phyloP scores from a whole-genome alignment of 164 flowering plant species.

The Saururus chinensis region DNA sequence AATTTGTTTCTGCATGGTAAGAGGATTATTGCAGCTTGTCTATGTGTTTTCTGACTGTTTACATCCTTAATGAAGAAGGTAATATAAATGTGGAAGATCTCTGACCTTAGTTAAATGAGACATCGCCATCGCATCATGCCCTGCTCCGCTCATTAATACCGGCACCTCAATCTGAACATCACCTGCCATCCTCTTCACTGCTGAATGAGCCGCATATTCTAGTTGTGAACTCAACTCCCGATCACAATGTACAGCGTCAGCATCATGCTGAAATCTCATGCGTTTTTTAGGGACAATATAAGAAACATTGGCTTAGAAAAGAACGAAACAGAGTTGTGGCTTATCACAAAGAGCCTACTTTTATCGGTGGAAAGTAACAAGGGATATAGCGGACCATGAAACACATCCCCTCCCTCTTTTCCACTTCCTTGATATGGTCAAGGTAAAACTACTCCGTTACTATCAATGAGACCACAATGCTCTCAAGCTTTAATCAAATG shows the following conservation, averaged over 20 bases:
- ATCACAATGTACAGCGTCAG: constrained; percentile 75
- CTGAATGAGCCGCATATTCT: constrained; percentile 50
- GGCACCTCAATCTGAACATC: constrained; percentile 61
- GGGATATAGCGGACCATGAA: too few species aligned
- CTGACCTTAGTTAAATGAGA: constrained; percentile 81
- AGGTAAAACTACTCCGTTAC: too few species aligned
- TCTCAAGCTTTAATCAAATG: background rate
- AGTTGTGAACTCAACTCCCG: constrained; percentile 51
- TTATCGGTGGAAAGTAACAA: too few species aligned
- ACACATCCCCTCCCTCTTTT: too few species aligned
- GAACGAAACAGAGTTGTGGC: too few species aligned
- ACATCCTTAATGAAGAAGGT: background rate
- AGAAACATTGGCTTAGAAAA: too few species aligned
- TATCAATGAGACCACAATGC: background rate
- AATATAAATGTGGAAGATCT: background rate
- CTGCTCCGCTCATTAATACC: constrained; percentile 96
- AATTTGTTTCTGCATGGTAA: background rate
- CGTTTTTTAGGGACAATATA: background rate
- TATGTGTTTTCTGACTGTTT: background rate
- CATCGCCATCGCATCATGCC: constrained; percentile 99
- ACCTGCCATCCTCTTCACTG: constrained; percentile 49
- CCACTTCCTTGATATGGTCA: too few species aligned
- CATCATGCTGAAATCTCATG: constrained; percentile 63
- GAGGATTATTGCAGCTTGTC: background rate
- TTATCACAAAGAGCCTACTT: too few species aligned